Conservation (phyloP, 2,329 filamentous ascomycete species). For the Cercospora janseana region DNA sequence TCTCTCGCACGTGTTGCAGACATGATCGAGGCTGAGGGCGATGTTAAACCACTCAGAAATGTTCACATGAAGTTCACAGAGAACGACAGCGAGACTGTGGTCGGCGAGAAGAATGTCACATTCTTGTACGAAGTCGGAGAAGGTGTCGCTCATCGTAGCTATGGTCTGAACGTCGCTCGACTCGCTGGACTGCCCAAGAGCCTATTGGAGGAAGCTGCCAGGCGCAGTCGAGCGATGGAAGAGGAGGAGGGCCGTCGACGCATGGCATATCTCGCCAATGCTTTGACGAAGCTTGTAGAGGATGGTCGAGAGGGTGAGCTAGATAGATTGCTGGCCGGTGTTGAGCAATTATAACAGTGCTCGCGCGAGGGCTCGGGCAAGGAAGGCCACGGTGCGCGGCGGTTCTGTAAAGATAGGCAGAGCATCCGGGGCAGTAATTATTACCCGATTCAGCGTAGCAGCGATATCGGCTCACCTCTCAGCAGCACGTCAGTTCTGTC, state of each 20-base stretch:
- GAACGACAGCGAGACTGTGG: conserved; percentile 46
- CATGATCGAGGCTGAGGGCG: conserved; percentile 61
- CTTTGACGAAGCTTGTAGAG: conserved; percentile 21
- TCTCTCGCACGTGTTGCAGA: conserved; percentile 71
- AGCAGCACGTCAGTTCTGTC: no score
- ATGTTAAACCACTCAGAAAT: conserved; percentile 59
- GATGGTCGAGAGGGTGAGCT: conserved; percentile 33
- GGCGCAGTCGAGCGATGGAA: conserved; percentile 79
- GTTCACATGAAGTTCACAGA: conserved; percentile 90
- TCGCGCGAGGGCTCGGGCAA: background rate
- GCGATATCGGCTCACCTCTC: no score
- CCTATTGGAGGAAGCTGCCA: conserved; percentile 75
- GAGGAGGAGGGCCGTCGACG: conserved; percentile 64
- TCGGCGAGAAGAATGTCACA: conserved; percentile 73
- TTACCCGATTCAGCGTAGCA: no score
- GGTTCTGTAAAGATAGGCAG: no score
- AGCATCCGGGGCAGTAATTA: no score
- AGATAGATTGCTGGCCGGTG: conserved; percentile 43
- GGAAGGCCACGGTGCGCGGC: background rate
- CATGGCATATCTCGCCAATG: conserved; percentile 46
- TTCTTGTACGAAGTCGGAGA: conserved; percentile 92
- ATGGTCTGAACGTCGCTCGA: conserved; percentile 88
- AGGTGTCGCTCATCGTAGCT: conserved; percentile 88
- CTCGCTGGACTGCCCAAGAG: conserved; percentile 75
- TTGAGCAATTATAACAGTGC: conserved; percentile 44